Evolutionary conservation across 441 rosid species (phyloP).

Genomic region (Syzygium syzygioides): DNA sequence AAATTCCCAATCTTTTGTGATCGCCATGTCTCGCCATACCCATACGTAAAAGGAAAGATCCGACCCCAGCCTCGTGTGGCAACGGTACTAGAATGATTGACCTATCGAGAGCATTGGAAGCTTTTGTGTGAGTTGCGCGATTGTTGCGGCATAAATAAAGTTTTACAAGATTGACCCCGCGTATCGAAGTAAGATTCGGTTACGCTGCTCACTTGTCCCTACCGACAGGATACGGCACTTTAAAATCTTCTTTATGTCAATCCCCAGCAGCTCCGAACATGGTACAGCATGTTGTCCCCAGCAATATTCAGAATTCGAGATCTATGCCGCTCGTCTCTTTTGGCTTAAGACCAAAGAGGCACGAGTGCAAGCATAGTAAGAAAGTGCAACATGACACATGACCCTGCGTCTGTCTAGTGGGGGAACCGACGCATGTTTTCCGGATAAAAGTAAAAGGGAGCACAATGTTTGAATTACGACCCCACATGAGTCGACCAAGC

Average conservation of each 20-base stretch:
- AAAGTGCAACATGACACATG: neutral
- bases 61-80: neutral
- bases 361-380: neutral
- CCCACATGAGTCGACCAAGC: neutral
- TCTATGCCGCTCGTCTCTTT: neutral
- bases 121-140: rapidly evolving
- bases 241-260: too few relatives aligned
- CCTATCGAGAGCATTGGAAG: neutral
- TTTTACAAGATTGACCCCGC: neutral
- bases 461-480: neutral
- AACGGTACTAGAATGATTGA: neutral
- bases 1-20: neutral
- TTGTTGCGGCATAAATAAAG: neutral
- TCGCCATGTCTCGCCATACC: neutral
- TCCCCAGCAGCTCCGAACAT: too few relatives aligned
- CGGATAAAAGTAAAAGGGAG: neutral
- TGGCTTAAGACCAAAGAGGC: neutral
- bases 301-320: neutral
- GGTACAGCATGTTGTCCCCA: too few relatives aligned
- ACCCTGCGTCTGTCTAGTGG: neutral
- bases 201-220: neutral
- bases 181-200: neutral
- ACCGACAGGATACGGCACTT: neutral
- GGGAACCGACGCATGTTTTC: neutral
- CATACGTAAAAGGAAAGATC: neutral